A percentile compares a stretch with the other conserved stretches of the same genome.
These are phyloP conservation scores for Cinnamomum micranthum DNA, from an alignment of 164 flowering plant genomes.

Conservation along the genomic window DNA sequence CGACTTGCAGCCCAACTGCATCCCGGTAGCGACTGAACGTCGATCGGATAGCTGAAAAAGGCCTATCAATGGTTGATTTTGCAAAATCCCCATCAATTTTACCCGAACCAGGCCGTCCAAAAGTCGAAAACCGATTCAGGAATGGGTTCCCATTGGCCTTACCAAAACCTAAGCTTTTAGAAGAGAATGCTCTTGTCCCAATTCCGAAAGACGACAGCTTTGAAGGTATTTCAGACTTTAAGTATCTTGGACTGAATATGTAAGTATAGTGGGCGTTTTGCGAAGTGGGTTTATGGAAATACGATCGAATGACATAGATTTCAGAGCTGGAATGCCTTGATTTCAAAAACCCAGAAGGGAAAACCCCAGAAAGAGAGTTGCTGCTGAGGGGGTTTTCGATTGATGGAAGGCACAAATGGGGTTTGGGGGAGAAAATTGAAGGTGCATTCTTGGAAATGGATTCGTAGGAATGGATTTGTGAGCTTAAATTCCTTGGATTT, in stretches of 20 bases:
- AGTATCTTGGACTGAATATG: neutral
- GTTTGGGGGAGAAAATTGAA: neutral
- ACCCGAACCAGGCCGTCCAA: conserved; percentile 12
- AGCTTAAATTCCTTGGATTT: neutral
- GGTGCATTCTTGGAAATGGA: conserved; percentile 8
- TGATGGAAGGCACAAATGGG: neutral
- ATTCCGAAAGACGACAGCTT: neutral
- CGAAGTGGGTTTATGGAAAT: neutral
- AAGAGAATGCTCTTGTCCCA: conserved; percentile 7
- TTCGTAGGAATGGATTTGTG: neutral
- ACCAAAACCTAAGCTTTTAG: conserved; percentile 11
- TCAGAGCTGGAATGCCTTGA: neutral
- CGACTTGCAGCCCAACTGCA: conserved; percentile 74
- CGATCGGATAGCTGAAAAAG: conserved; percentile 31
- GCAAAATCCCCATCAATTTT: conserved; percentile 28
- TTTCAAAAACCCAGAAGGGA: conserved; percentile 5
- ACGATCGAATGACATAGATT: neutral
- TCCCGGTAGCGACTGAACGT: conserved; percentile 51
- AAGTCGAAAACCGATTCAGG: conserved; percentile 38
- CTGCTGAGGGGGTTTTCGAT: neutral
- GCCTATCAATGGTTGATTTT: conserved; percentile 42
- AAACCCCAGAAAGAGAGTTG: conserved; percentile 6
- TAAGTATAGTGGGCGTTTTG: neutral
- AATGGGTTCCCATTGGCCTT: conserved; percentile 8
- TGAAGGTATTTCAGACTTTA: neutral